Percentiles rank a stretch among this genome's conserved stretches.
Evolutionary conservation across 768 basidiomycete genomes (phyloP).

Genomic region (Lactarius trivialis): DNA sequence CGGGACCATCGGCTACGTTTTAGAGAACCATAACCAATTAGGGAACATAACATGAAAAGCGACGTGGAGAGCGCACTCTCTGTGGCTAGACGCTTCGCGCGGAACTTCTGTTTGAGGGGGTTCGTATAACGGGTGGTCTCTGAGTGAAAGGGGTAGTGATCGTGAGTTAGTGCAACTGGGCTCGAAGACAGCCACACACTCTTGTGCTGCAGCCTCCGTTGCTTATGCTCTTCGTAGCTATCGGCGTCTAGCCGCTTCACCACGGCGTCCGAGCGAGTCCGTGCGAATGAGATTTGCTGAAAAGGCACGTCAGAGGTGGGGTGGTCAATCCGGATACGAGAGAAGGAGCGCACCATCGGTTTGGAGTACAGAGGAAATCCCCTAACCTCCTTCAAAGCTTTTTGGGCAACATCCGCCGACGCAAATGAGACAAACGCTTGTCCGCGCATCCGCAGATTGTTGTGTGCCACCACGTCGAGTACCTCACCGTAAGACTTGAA

Average conservation of each 20-base stretch:
- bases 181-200: conserved; percentile 44
- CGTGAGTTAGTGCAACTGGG: conserved; percentile 4
- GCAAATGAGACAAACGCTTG: conserved; percentile 96
- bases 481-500: conserved; percentile 94
- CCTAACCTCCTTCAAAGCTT: conserved; percentile 87
- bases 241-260: conserved; percentile 68
- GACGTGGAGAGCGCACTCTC: conserved; percentile 49
- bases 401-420: conserved; percentile 72
- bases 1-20: conserved; percentile 57
- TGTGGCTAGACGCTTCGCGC: conserved; percentile 71
- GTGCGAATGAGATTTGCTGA: conserved; percentile 94
- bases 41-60: conserved; percentile 5
- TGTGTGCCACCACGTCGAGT: conserved; percentile 91
- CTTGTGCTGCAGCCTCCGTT: conserved; percentile 70
- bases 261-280: conserved; percentile 82
- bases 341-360: conserved; percentile 66
- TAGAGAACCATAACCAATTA: conserved; percentile 6
- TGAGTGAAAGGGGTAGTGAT: conserved; percentile 29
- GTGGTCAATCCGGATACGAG: neutral
- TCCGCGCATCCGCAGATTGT: conserved; percentile 93
- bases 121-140: conserved; percentile 82
- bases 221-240: conserved; percentile 69
- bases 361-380: conserved; percentile 95
- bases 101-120: conserved; percentile 81
- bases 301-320: neutral